Conservation (phyloP, 768 basidiomycete species). For the Boletus fagicola region DNA sequence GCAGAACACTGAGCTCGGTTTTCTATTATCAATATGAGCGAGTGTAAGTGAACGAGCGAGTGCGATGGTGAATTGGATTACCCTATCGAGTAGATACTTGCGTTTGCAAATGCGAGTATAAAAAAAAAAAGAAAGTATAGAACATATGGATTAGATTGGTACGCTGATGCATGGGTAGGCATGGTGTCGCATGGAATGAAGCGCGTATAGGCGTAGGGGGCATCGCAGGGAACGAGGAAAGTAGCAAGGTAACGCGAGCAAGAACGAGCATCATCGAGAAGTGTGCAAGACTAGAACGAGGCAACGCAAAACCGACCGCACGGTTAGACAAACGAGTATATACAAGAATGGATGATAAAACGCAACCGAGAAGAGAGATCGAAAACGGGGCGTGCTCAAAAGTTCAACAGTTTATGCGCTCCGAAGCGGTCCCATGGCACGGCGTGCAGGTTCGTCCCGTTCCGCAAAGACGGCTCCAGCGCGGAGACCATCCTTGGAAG, state of each 20-base stretch:
- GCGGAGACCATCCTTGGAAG: constrained; percentile 28
- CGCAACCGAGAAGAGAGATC: neutral
- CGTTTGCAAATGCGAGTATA: neutral
- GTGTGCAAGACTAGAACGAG: constrained; percentile 8
- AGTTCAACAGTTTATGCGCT: constrained; percentile 10
- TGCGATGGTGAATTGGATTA: constrained; percentile 6
- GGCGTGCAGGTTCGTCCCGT: constrained; percentile 29
- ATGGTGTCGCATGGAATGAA: constrained; percentile 11
- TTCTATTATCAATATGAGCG: neutral
- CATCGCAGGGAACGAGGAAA: constrained; percentile 1
- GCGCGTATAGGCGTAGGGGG: neutral
- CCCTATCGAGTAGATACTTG: constrained; percentile 9
- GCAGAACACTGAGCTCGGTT: neutral
- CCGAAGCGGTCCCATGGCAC: constrained; percentile 32
- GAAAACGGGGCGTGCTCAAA: neutral
- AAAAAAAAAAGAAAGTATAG: neutral
- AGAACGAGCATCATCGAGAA: constrained; percentile 12
- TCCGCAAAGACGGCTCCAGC: constrained; percentile 30
- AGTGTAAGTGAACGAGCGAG: constrained; percentile 8
- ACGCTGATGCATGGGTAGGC: neutral
- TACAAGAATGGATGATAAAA: constrained; percentile 12
- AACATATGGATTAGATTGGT: constrained; percentile 9
- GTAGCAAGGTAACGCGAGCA: neutral
- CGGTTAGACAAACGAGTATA: constrained; percentile 1
- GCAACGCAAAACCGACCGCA: constrained; percentile 11